Evolutionary conservation across 345 rosid genomes (phyloP), one percentile per base, ranked within the genome.

Genomic region (Toxicodendron radicans): DNA sequence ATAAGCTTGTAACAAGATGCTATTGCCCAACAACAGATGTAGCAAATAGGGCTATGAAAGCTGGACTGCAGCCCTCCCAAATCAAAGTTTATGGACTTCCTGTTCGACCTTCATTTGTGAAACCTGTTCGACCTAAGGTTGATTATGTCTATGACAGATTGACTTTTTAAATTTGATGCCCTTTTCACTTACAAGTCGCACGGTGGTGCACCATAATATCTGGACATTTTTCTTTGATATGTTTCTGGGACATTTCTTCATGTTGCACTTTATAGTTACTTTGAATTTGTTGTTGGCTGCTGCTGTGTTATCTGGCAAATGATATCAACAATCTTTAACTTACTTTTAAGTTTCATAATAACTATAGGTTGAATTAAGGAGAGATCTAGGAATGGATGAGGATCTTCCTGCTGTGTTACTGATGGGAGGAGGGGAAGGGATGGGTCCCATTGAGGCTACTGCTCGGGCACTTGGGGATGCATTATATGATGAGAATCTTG

Each of bases 361-460:
- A 75, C 76, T 71, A 17, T 81, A 91, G 96, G 84, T 78, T 45
- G 95, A 93, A 48, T 81, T 96, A 70, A 85, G 93, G 82, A 91
- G 87, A 76, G 97, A 92, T 71, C 87, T 90, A 41, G 95, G 92
- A 41, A 90, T 96, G 99, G 91, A 93, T 77, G 94, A 86, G 83
- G 85, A 87, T 77, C 98, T 96, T 79, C 99, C 99, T 30, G 97
- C 98, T 62, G 97, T 92, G 51, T 79, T 96, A 78, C 79, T 96
- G 73, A 96, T 93, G 99, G 99, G 99, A 14, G 99, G 99, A 83
- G 99, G 98, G 72, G 99, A 96, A 86, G 99, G 99, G 60, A 96
- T 96, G 99, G 99, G 98, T 9, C 99, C 99, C 12, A 93, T 96
- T 30, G 99, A 96, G 86, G 89, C 91, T 74, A 93, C 98, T 74